Evolutionary conservation across 2,329 filamentous ascomycete genomes (phyloP), one percentile per base, ranked within the genome.

Genomic region (Talaromyces sp.): DNA sequence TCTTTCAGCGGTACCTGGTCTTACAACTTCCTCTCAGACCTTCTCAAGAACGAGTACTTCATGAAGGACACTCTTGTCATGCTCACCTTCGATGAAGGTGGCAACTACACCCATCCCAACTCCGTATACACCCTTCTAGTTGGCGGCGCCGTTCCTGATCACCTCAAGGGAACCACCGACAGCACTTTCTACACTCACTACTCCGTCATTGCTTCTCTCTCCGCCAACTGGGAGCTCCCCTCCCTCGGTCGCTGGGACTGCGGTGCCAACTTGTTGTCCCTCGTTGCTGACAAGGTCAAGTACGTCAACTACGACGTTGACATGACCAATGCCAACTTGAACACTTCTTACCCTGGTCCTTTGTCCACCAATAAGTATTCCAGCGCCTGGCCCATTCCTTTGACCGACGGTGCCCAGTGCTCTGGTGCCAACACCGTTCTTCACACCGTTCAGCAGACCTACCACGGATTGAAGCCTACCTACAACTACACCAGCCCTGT

Each of bases 21-120:
- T 11, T 83, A 85, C 45, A 79, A 73, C 57, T 93, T 93, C 79
- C 77, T 95, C 1, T 83, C 86, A 63, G 90, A 90, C 0, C 86
- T 95, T 7, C 82, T 95, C 5, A 74, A 83, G 39, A 85, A 95
- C 78, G 76, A 81, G 57, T 85, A 88, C 70, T 94, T 95, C 77
- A 90, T 88, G 86, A 80, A 90, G 56, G 86, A 90, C 72, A 93
- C 90, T 0, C 83, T 95, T 1, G 84, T 95, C 8, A 81, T 94
- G 6, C 76, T 95, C 66, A 93, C 88, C 8, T 95, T 92, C 71
- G 92, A 95, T 68, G 92, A 95, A 79, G 90, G 88, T 75, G 85
- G 89, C 70, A 87, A 84, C 11, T 92, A 93, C 77, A 76, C 81
- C 5, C 78, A 81, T 31, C 84, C 85, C 70, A 95, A 94, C 82